Evolutionary conservation across 768 basidiomycete species (phyloP).

Genomic region (Boletus subcaerulescens): DNA sequence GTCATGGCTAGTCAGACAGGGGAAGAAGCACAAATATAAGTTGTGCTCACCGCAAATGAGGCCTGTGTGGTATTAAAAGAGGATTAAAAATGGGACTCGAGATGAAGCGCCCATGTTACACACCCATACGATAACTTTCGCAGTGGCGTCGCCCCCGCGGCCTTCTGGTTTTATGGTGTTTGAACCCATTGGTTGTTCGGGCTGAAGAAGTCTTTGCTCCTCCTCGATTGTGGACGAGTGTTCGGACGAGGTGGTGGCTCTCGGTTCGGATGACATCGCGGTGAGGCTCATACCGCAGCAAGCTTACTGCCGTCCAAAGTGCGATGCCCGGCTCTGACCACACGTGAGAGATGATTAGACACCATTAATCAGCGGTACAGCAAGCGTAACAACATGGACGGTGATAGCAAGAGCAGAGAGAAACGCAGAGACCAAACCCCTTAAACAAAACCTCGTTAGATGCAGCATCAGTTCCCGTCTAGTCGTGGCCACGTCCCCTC

Average conservation of each 20-base stretch:
- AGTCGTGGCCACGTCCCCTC: conserved; percentile 48
- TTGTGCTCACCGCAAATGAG: conserved; percentile 17
- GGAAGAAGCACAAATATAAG: not conserved
- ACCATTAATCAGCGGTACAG: conserved; percentile 31
- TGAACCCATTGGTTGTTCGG: conserved; percentile 19
- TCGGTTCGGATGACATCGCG: conserved; percentile 1
- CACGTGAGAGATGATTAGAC: not conserved
- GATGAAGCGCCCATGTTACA: conserved; percentile 8
- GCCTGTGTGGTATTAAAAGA: conserved; percentile 1
- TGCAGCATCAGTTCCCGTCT: conserved; percentile 13
- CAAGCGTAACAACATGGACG: conserved; percentile 11
- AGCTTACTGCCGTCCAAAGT: no score
- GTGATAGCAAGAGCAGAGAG: conserved; percentile 3
- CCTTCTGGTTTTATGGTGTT: conserved; percentile 35
- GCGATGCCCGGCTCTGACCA: no score
- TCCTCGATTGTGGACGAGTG: conserved; percentile 3
- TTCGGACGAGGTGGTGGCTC: no score
- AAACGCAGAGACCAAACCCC: conserved; percentile 17
- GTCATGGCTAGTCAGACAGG: not conserved
- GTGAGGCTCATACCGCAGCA: not conserved
- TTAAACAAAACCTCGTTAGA: conserved; percentile 14
- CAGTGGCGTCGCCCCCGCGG: conserved; percentile 37
- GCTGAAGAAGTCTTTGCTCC: conserved; percentile 13
- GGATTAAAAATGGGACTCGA: not conserved
- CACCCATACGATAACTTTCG: conserved; percentile 37